phyloP scores from a whole-genome alignment of 306 rosid genomes.

The Neltuma alba region DNA sequence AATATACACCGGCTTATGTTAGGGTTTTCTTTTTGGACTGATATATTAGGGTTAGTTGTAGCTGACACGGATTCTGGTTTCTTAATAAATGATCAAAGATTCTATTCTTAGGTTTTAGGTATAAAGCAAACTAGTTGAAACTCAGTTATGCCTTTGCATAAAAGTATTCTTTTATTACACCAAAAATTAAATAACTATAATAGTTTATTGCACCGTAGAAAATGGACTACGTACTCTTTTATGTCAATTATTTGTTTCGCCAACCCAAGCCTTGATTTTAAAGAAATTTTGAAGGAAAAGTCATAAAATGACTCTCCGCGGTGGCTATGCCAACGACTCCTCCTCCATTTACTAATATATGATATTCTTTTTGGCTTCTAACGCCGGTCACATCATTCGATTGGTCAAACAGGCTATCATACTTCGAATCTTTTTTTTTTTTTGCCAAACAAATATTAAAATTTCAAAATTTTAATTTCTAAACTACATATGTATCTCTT shows the following conservation, averaged over 20 bases:
- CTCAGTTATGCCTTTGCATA: too few relatives aligned
- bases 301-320: neutral
- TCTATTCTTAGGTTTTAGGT: neutral
- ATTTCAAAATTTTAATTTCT: neutral
- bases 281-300: neutral
- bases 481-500: neutral
- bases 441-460: neutral
- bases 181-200: too few relatives aligned
- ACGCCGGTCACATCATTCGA: neutral
- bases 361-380: neutral
- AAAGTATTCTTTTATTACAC: too few relatives aligned
- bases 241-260: neutral
- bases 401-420: neutral
- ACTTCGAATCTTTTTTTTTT: neutral
- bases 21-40: too few relatives aligned
- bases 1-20: too few relatives aligned
- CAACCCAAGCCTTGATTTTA: neutral
- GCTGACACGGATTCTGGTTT: too few relatives aligned
- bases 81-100: neutral
- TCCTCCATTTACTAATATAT: neutral
- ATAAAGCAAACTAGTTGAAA: neutral
- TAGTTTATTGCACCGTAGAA: too few relatives aligned
- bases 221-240: too few relatives aligned
- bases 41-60: too few relatives aligned
- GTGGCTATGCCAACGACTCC: neutral